These are phyloP conservation scores for Mycosphaerella arachidis DNA, from an alignment of 2,329 filamentous ascomycete species.

Conservation along the genomic window DNA sequence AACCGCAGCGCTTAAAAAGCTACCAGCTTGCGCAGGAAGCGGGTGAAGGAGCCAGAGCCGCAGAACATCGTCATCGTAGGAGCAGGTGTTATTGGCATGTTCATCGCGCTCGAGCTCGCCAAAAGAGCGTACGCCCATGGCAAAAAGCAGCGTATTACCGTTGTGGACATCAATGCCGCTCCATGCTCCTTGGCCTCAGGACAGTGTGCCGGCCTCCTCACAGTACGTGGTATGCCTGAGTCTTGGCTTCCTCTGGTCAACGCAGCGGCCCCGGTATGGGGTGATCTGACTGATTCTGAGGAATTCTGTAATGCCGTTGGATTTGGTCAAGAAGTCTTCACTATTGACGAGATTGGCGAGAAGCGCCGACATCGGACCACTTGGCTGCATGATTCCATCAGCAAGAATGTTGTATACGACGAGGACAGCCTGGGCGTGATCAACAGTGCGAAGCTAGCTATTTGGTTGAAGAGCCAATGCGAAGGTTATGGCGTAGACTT, in stretches of 20 bases:
- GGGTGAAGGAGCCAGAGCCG: neutral
- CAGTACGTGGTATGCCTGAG: constrained; percentile 6
- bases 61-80: constrained; percentile 23
- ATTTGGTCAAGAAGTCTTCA: neutral
- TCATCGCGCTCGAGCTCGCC: constrained; percentile 25
- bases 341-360: neutral
- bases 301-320: neutral
- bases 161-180: constrained; percentile 21
- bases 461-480: constrained; percentile 19
- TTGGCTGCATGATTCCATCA: neutral
- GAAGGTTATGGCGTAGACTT: constrained; percentile 15
- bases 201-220: constrained; percentile 20
- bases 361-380: neutral
- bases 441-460: constrained; percentile 9
- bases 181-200: constrained; percentile 17
- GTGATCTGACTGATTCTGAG: constrained; percentile 1
- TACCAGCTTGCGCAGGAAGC: neutral
- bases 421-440: neutral
- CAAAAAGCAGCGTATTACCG: constrained; percentile 17
- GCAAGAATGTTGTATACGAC: neutral
- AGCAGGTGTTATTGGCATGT: constrained; percentile 24
- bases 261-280: constrained; percentile 13
- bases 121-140: constrained; percentile 1
- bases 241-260: constrained; percentile 5
- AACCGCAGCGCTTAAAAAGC: neutral